Evolutionary conservation across 31 red algal species (phyloP).

Genomic region (Porphyra umbilicalis): DNA sequence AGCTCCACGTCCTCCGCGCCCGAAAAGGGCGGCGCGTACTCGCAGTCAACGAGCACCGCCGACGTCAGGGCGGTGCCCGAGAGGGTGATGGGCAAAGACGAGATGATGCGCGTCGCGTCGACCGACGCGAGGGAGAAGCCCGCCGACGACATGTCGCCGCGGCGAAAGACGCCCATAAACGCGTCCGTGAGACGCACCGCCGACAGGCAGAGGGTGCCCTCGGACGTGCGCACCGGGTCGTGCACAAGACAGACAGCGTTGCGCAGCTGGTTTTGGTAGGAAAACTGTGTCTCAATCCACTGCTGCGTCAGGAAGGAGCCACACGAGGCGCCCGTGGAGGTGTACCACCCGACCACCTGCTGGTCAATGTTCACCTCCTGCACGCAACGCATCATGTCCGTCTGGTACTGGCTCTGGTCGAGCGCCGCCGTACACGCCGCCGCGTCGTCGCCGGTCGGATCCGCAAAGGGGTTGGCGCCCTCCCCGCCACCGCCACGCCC

Average conservation of each 20-base stretch:
- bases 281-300: conserved; percentile 96
- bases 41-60: conserved; percentile 49
- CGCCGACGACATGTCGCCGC: conserved; percentile 62
- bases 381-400: conserved; percentile 95
- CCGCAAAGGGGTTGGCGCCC: conserved; percentile 31
- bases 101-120: conserved; percentile 52
- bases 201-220: conserved; percentile 70
- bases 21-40: conserved; percentile 49
- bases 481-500: not conserved
- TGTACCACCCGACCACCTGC: conserved; percentile 95
- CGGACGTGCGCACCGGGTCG: conserved; percentile 75
- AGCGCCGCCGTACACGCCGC: conserved; percentile 32
- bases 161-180: conserved; percentile 75
- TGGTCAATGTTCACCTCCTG: conserved; percentile 91
- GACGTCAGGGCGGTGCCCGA: conserved; percentile 61
- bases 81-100: conserved; percentile 71
- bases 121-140: conserved; percentile 50
- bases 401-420: conserved; percentile 81
- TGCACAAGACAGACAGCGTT: conserved; percentile 93
- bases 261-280: conserved; percentile 78
- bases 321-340: conserved; percentile 76
- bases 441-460: conserved; percentile 37
- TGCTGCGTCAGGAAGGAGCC: conserved; percentile 83
- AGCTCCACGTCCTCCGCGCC: conserved; percentile 69
- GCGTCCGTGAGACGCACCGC: conserved; percentile 82